Conservation (phyloP, 768 basidiomycete genomes). For the Rhodotorula babjevae region DNA sequence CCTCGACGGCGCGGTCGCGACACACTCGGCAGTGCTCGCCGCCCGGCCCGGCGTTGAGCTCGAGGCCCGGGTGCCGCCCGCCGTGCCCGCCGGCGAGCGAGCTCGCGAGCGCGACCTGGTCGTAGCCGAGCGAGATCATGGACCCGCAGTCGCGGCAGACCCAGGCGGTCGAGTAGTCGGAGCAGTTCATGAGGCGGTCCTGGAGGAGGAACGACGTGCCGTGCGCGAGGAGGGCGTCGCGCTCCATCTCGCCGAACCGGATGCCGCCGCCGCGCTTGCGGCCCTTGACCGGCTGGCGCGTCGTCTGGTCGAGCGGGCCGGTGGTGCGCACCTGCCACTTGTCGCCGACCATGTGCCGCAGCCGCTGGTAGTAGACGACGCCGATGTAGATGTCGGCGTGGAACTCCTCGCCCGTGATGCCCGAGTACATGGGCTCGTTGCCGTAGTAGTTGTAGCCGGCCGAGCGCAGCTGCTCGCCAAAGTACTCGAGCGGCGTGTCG, state of each 20-base stretch:
- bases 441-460: slow-evolving; percentile 99
- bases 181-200: slow-evolving; percentile 99
- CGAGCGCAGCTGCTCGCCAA: slow-evolving; percentile 85
- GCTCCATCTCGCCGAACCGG: slow-evolving; percentile 99
- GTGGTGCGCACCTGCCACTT: slow-evolving; percentile 99
- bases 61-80: slow-evolving; percentile 44
- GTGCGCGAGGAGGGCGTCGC: slow-evolving; percentile 96
- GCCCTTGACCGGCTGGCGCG: slow-evolving; percentile 96
- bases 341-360: slow-evolving; percentile 99
- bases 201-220: slow-evolving; percentile 97
- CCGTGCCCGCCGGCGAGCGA: slow-evolving; percentile 30
- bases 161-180: slow-evolving; percentile 99
- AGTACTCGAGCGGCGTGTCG: slow-evolving; percentile 96
- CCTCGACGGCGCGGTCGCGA: slow-evolving; percentile 63
- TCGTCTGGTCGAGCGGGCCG: slow-evolving; percentile 91
- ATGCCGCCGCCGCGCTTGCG: slow-evolving; percentile 98
- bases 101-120: slow-evolving; percentile 67
- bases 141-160: slow-evolving; percentile 95
- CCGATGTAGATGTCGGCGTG: slow-evolving; percentile 98
- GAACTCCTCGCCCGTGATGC: slow-evolving; percentile 97
- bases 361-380: slow-evolving; percentile 95
- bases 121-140: slow-evolving; percentile 91
- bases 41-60: slow-evolving; percentile 57
- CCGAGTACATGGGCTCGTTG: slow-evolving; percentile 99
- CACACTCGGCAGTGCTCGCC: slow-evolving; percentile 98